Percentiles rank a stretch among this genome's conserved stretches.
Evolutionary conservation across 768 basidiomycete species (phyloP).

Genomic region (Mycena indigotica): DNA sequence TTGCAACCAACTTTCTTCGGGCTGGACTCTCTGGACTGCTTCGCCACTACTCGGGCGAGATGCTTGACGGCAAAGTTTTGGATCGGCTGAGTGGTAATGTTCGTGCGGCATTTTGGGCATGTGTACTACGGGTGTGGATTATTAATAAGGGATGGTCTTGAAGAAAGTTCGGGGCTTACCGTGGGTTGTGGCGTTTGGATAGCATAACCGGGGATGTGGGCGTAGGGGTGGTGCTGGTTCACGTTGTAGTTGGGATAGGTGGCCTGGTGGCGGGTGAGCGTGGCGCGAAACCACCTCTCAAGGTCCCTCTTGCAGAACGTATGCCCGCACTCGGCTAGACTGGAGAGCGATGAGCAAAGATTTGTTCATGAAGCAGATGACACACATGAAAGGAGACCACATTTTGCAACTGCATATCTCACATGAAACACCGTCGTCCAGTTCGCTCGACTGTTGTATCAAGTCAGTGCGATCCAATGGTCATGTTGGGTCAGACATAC

Average conservation of each 20-base stretch:
- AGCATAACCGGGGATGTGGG: neutral
- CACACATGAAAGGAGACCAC: constrained; percentile 19
- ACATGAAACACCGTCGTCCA: constrained; percentile 18
- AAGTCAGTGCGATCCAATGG: too few species aligned
- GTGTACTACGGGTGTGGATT: constrained; percentile 6
- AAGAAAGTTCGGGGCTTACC: neutral
- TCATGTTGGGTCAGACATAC: too few species aligned
- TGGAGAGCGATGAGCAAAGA: too few species aligned
- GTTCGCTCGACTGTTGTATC: neutral
- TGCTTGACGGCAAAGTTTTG: constrained; percentile 19
- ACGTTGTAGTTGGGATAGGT: constrained; percentile 16
- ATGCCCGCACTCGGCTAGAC: constrained; percentile 8
- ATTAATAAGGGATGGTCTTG: neutral
- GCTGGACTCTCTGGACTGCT: constrained; percentile 7
- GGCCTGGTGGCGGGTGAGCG: constrained; percentile 14
- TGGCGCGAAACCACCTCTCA: constrained; percentile 15
- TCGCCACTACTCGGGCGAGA: constrained; percentile 8
- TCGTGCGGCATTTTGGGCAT: constrained; percentile 21
- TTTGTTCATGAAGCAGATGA: neutral
- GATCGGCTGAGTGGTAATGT: constrained; percentile 12
- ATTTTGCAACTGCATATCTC: constrained; percentile 19
- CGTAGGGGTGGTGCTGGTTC: too few species aligned
- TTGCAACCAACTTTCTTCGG: constrained; percentile 8
- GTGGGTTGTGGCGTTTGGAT: constrained; percentile 8
- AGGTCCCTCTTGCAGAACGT: constrained; percentile 17